Base-by-base conservation (phyloP, 192 early-diverging fungal species). In the Gaertneriomyces semiglobifer region DNA sequence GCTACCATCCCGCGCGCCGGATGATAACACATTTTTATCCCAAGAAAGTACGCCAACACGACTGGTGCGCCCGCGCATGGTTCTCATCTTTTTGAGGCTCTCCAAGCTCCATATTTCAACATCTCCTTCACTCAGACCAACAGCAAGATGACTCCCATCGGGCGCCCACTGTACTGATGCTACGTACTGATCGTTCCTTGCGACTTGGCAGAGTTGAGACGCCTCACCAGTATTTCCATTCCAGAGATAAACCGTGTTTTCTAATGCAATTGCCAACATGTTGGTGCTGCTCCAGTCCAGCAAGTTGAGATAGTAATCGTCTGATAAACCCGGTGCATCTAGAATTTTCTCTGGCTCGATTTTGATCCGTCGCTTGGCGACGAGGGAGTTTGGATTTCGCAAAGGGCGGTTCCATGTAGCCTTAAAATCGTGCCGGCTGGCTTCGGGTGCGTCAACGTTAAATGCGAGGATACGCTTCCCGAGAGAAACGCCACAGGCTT, bases 81-180 rank as follows among this genome's bases (percentile, higher is more conserved):
- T 88, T 41, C 95, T 81, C 48, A 95, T 73, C 65, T 85, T 89
- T 53, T 74, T 80, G 48, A 81, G 84, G 5, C 81, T 79, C 44
- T 92, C 90, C 6, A 90, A 77, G 69, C 93, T 90, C 94, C 96
- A 97, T 43, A 98, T 87, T 74, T 97, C 89, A 7, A 87, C 85
- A 48, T 93, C 90, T 18, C 94, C 94, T 33, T 84, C 76, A 51
- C 79, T 81, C 4, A 83, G 85, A 40, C 94, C 96, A 3, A 97
- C 54, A 0, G 81, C 79, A 4, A 85, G 65, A 55, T 76, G 69
- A 25, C 65, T 67, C 4, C 82, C 84, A 60, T 82, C 83, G 7
- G 69, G 44, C 0, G 78, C 72, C 71, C 69, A 85, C 33, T 80
- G 58, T 14, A 77, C 47, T 58, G 72, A 78, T 8, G 63, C 55